Conservation (phyloP, 2,329 filamentous ascomycete genomes). For the Aspergillus ibericus region DNA sequence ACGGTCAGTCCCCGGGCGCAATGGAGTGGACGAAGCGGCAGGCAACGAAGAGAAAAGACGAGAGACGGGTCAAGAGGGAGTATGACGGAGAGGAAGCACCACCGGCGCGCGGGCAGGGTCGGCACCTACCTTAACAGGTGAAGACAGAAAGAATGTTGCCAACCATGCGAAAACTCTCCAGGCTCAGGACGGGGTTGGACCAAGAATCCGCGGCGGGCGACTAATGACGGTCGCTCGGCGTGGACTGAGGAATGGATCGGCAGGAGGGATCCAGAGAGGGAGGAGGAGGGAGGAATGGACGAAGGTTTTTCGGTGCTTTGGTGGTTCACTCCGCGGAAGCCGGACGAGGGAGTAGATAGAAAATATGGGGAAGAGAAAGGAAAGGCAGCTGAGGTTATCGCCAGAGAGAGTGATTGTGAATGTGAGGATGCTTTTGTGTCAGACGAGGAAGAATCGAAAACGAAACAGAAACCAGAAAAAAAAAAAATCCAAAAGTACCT, state of each 20-base stretch:
- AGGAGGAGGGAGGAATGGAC: slow-evolving; percentile 3
- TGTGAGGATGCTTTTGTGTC: neutral
- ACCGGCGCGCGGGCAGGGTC: neutral
- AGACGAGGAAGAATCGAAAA: neutral
- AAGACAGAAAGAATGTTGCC: slow-evolving; percentile 22
- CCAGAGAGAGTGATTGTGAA: neutral
- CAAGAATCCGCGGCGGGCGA: slow-evolving; percentile 9
- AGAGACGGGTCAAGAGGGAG: slow-evolving; percentile 11
- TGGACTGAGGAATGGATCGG: slow-evolving; percentile 37
- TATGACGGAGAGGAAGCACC: slow-evolving; percentile 1
- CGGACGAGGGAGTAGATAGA: neutral
- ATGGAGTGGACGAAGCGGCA: neutral
- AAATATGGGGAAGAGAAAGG: neutral
- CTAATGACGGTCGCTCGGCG: slow-evolving; percentile 8
- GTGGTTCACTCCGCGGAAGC: neutral
- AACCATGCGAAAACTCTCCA: slow-evolving; percentile 17
- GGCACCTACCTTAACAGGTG: slow-evolving; percentile 11
- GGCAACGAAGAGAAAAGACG: slow-evolving; percentile 6
- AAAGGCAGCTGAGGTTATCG: slow-evolving; percentile 6
- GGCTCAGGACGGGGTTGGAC: neutral
- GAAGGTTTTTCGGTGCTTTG: neutral
- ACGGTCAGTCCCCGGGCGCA: slow-evolving; percentile 2
- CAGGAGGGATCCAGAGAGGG: slow-evolving; percentile 32
- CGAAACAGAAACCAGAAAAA: slow-evolving; percentile 8
- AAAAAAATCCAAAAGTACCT: neutral